Conservation (phyloP, 129 eudicot genomes). For the Centella asiatica region DNA sequence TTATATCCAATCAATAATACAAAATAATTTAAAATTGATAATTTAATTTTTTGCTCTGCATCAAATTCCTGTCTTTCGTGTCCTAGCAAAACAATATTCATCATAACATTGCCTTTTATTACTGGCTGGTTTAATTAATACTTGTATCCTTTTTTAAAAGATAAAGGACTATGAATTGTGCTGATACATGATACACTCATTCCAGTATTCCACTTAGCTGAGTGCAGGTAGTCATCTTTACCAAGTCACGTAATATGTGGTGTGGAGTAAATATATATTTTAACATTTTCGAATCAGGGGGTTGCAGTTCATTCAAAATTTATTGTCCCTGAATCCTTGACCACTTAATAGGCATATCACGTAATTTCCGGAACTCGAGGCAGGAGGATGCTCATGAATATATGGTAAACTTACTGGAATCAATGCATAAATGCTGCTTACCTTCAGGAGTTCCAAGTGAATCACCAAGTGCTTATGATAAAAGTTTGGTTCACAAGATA, state of each 20-base stretch:
- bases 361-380: slow-evolving; percentile 78
- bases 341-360: slow-evolving; percentile 60
- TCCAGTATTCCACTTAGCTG: not conserved
- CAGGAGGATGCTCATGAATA: slow-evolving; percentile 99
- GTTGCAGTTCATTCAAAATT: no score
- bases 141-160: no score
- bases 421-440: slow-evolving; percentile 97
- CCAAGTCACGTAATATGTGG: not conserved
- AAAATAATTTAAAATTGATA: no score
- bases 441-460: slow-evolving; percentile 88
- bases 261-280: not conserved
- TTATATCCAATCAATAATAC: no score
- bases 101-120: no score
- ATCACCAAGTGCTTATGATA: slow-evolving; percentile 92
- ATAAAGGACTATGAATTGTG: no score
- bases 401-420: slow-evolving; percentile 88
- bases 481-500: slow-evolving; percentile 90
- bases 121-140: no score
- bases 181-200: no score
- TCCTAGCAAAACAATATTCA: no score
- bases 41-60: no score
- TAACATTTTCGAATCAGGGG: no score
- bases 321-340: slow-evolving; percentile 27
- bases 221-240: not conserved
- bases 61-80: no score